Base-by-base conservation (phyloP, 1,139 yeast genomes). In the Pichia sp. region DNA sequence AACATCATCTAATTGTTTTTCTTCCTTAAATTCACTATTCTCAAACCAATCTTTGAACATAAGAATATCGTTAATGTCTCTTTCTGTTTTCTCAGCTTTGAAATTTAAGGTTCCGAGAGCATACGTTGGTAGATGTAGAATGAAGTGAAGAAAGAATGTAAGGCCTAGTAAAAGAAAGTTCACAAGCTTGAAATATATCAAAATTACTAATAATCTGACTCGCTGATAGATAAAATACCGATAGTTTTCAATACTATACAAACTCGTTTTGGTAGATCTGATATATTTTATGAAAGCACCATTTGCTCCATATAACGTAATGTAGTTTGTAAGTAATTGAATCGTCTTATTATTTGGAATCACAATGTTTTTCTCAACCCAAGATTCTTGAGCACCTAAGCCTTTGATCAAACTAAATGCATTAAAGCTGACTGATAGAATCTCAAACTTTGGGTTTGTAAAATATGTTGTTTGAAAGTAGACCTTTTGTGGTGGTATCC, bases 241-340 rank as follows among this genome's bases (percentile, higher is more conserved):
- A n/a, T n/a, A n/a, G n/a, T n/a, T n/a, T n/a, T n/a, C n/a, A n/a
- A n/a, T n/a, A n/a, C n/a, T n/a, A n/a, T n/a, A n/a, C n/a, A n/a
- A n/a, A n/a, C n/a, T n/a, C n/a, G n/a, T n/a, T n/a, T n/a, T n/a
- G n/a, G n/a, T n/a, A n/a, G n/a, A n/a, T n/a, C n/a, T n/a, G n/a
- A n/a, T n/a, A n/a, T n/a, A n/a, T n/a, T n/a, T n/a, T n/a, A n/a
- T n/a, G n/a, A n/a, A n/a, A n/a, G 52, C 44, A 2, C 59, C 59
- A 30, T 52, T 47, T 31, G 42, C 45, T 17, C 57, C 56, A 44
- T 54, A 49, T 5, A 54, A 34, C 43, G 51, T 53, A 12, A 52
- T 33, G 39, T 54, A 55, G 33, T 54, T 55, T 1, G 58, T 35
- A 3, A 54, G 41, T 15, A 54, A 36, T 17, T 52, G 47, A 14